These are phyloP conservation scores for Grifola frondosa DNA, from an alignment of 1,284 basidiomycete species.

Conservation along the genomic window DNA sequence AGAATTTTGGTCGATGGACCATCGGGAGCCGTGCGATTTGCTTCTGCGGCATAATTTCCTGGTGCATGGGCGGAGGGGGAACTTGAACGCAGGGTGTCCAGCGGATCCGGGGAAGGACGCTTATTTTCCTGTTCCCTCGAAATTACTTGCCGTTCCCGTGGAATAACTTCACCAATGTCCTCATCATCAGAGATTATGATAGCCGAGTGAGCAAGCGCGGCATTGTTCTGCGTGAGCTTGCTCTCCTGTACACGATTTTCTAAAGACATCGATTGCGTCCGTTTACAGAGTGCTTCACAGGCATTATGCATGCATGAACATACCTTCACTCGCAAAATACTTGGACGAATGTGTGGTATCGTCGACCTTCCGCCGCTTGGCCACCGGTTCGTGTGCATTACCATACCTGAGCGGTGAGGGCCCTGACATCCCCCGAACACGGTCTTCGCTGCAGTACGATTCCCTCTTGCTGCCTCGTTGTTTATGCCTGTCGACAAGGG, in stretches of 20 bases:
- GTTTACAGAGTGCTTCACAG: too few relatives aligned
- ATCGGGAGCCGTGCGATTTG: too few relatives aligned
- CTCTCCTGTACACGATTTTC: too few relatives aligned
- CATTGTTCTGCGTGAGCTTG: too few relatives aligned
- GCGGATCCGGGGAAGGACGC: too few relatives aligned
- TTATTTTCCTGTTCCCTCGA: too few relatives aligned
- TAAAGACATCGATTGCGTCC: too few relatives aligned
- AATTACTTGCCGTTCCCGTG: background rate
- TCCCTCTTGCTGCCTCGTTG: background rate
- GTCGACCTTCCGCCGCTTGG: slow-evolving; percentile 11
- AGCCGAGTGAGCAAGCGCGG: background rate
- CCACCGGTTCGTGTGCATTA: background rate
- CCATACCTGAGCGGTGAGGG: too few relatives aligned
- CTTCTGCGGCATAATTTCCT: too few relatives aligned
- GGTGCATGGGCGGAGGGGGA: too few relatives aligned
- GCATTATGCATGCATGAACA: too few relatives aligned
- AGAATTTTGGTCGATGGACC: slow-evolving; percentile 7
- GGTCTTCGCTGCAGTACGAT: slow-evolving; percentile 5
- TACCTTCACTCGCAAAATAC: slow-evolving; percentile 9
- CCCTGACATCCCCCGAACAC: background rate
- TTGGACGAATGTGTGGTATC: background rate
- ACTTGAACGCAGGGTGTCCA: too few relatives aligned
- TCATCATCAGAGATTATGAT: slow-evolving; percentile 12
- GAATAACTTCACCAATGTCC: slow-evolving; percentile 1
- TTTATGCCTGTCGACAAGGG: background rate